phyloP scores from a whole-genome alignment of 164 flowering plant genomes.

The Houttuynia cordata region DNA sequence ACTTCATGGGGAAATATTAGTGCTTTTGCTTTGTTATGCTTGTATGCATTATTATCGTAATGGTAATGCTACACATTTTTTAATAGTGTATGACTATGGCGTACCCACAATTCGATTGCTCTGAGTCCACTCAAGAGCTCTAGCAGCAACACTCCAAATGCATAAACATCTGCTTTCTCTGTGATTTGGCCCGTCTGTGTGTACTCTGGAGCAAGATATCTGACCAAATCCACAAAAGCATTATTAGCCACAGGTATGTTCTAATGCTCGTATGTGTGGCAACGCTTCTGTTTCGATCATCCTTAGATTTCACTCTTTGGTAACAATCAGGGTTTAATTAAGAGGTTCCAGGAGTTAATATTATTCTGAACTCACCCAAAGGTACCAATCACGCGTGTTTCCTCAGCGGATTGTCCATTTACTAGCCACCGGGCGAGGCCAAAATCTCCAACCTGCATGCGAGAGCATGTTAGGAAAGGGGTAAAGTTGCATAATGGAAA shows the following conservation, averaged over 20 bases:
- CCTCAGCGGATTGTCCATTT: conserved; percentile 23
- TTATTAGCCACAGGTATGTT: too few relatives aligned
- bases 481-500: too few relatives aligned
- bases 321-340: not conserved
- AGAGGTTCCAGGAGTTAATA: not conserved
- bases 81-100: conserved; percentile 12
- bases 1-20: too few relatives aligned
- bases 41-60: too few relatives aligned
- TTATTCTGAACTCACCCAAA: conserved; percentile 18
- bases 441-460: conserved; percentile 33
- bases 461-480: too few relatives aligned
- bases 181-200: conserved; percentile 26
- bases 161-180: conserved; percentile 32
- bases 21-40: too few relatives aligned
- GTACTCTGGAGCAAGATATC: conserved; percentile 38
- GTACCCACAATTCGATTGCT: conserved; percentile 20
- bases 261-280: not conserved
- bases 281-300: too few relatives aligned
- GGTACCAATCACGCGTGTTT: conserved; percentile 27
- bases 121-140: conserved; percentile 28
- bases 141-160: conserved; percentile 30
- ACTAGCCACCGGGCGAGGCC: conserved; percentile 35
- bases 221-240: conserved; percentile 2
- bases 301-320: too few relatives aligned
- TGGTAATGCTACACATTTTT: conserved; percentile 32